These are phyloP conservation scores for Chytriomyces sp. DNA, from an alignment of 192 early-diverging fungal genomes.

Conservation along the genomic window DNA sequence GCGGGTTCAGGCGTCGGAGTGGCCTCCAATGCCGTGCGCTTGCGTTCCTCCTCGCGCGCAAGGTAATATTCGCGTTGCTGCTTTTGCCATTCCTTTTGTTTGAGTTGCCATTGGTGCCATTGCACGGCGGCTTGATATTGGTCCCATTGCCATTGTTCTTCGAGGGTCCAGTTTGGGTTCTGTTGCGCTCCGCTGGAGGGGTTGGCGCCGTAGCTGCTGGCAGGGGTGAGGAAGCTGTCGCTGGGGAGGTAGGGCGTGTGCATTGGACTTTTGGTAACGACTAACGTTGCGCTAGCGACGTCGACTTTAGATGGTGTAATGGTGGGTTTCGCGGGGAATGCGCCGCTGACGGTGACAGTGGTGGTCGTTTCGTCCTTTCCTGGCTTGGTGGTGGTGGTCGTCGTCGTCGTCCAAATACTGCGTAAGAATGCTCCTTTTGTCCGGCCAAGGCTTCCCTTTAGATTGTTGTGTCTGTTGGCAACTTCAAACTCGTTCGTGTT, in stretches of 20 bases:
- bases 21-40: background rate
- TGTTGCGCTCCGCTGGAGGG: background rate
- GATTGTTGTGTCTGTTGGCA: no score
- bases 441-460: no score
- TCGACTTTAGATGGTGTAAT: background rate
- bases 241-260: conserved; percentile 23
- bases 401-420: conserved; percentile 14
- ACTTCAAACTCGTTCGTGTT: no score
- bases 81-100: conserved; percentile 29
- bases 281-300: background rate
- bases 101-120: conserved; percentile 30
- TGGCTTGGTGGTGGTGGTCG: conserved; percentile 9
- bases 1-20: background rate
- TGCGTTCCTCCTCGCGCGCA: conserved; percentile 20
- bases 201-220: background rate
- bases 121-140: conserved; percentile 31
- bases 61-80: conserved; percentile 25
- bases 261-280: background rate
- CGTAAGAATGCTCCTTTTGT: conserved; percentile 8
- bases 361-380: background rate
- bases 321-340: background rate
- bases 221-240: conserved; percentile 21
- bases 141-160: conserved; percentile 28
- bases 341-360: background rate
- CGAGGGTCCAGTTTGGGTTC: conserved; percentile 1